A percentile compares a stretch with the other conserved stretches of the same genome.
Conservation (phyloP, 208 protist species). For the Crithidia bombi region DNA sequence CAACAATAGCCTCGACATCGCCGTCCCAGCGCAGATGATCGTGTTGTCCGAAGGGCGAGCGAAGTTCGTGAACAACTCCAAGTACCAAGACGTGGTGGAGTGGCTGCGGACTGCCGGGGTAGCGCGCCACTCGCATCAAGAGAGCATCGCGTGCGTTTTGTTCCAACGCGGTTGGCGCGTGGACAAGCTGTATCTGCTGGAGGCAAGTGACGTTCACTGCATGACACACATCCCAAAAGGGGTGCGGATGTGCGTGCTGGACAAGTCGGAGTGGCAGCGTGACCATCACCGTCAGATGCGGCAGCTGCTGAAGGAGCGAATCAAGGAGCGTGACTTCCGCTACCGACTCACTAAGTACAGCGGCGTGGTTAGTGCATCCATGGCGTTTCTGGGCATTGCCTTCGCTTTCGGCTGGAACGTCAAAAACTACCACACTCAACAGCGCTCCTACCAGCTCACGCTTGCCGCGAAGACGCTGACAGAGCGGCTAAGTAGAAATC, state of each 20-base stretch:
- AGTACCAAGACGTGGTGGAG: conserved; percentile 65
- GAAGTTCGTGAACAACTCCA: conserved; percentile 47
- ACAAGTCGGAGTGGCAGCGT: conserved; percentile 72
- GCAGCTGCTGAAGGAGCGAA: conserved; percentile 62
- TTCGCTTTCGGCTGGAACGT: conserved; percentile 72
- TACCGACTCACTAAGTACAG: conserved; percentile 79
- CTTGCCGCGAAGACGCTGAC: conserved; percentile 62
- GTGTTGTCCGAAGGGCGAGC: conserved; percentile 58
- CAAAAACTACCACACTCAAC: conserved; percentile 60
- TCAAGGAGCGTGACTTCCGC: conserved; percentile 72
- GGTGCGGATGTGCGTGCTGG: conserved; percentile 66
- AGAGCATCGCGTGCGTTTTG: conserved; percentile 74
- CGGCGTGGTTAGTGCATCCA: conserved; percentile 65
- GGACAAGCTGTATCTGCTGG: conserved; percentile 81
- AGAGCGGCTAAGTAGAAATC: conserved; percentile 30
- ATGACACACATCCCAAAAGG: conserved; percentile 60
- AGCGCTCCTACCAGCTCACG: conserved; percentile 53
- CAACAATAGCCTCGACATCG: conserved; percentile 83
- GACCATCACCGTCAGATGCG: conserved; percentile 73
- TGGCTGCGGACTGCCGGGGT: conserved; percentile 81
- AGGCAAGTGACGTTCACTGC: conserved; percentile 74
- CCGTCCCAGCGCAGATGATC: conserved; percentile 72
- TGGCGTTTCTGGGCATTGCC: conserved; percentile 65
- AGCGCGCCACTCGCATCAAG: conserved; percentile 65
- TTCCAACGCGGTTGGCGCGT: conserved; percentile 82